Conservation (phyloP, 345 rosid species). For the Moricandia arvensis region DNA sequence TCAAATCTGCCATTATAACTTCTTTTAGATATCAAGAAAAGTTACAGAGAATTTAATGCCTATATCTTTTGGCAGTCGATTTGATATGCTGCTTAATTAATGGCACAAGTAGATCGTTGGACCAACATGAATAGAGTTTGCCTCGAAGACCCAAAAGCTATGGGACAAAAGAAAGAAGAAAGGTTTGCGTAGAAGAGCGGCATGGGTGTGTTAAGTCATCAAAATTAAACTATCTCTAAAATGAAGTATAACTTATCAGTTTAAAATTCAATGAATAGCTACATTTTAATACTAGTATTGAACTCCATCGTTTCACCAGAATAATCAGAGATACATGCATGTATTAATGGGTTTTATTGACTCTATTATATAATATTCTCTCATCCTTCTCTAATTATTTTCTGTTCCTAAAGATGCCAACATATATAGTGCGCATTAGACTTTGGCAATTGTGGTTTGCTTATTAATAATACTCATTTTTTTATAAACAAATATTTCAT, state of each 20-base stretch:
- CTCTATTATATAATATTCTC: not conserved
- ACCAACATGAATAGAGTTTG: not conserved
- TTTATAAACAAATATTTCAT: not conserved
- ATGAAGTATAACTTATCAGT: no score
- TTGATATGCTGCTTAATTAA: not conserved
- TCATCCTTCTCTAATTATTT: not conserved
- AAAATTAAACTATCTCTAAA: no score
- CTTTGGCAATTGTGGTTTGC: constrained; percentile 15
- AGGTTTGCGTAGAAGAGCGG: not conserved
- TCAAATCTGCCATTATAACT: not conserved
- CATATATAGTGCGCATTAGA: constrained; percentile 17
- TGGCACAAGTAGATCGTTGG: not conserved
- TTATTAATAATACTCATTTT: not conserved
- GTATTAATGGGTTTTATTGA: not conserved
- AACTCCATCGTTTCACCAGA: not conserved
- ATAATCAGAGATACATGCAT: not conserved
- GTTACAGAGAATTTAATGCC: not conserved
- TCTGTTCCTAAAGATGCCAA: constrained; percentile 18
- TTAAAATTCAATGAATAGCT: no score
- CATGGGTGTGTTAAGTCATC: no score
- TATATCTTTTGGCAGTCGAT: not conserved
- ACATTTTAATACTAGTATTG: not conserved
- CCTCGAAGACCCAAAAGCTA: not conserved
- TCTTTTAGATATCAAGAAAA: not conserved
- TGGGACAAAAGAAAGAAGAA: not conserved